phyloP scores from a whole-genome alignment of 1,284 basidiomycete species.

The Trichosporon ovoides region DNA sequence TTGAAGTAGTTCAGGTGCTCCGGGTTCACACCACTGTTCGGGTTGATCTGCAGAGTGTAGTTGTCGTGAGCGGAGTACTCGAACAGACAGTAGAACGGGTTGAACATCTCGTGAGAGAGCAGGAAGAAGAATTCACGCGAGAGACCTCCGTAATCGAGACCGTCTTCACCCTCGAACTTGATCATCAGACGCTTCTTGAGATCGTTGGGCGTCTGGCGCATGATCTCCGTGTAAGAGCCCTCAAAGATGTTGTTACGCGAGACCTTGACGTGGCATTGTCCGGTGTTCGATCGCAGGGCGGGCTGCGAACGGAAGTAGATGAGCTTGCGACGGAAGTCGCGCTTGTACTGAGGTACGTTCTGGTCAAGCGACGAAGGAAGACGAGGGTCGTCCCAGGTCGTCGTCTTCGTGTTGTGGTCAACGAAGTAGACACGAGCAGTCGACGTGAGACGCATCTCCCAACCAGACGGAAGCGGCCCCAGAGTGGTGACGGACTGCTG shows the following conservation, averaged over 20 bases:
- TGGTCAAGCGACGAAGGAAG: constrained; percentile 65
- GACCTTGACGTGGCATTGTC: constrained; percentile 96
- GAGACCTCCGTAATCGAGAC: constrained; percentile 94
- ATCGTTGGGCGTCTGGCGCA: constrained; percentile 84
- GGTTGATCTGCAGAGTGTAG: constrained; percentile 97
- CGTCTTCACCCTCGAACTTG: constrained; percentile 98
- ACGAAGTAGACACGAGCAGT: constrained; percentile 94
- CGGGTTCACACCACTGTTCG: constrained; percentile 94
- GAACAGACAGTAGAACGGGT: constrained; percentile 98
- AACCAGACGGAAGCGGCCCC: constrained; percentile 90
- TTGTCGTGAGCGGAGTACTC: constrained; percentile 99
- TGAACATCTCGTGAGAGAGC: constrained; percentile 96
- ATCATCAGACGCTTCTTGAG: constrained; percentile 97
- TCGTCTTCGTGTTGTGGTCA: constrained; percentile 88
- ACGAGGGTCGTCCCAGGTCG: constrained; percentile 92
- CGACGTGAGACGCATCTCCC: constrained; percentile 94
- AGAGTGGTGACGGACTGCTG: constrained; percentile 81
- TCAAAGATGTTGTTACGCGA: constrained; percentile 90
- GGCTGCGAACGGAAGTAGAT: constrained; percentile 99
- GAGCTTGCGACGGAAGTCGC: constrained; percentile 95
- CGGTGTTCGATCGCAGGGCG: constrained; percentile 77
- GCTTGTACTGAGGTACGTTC: constrained; percentile 98
- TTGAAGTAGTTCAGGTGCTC: constrained; percentile 99
- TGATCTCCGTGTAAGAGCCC: constrained; percentile 92
- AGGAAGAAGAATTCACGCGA: constrained; percentile 99